A percentile compares a stretch with the other conserved stretches of the same genome.
Conservation (phyloP, 495 filamentous ascomycete genomes). For the Platismatia glauca region DNA sequence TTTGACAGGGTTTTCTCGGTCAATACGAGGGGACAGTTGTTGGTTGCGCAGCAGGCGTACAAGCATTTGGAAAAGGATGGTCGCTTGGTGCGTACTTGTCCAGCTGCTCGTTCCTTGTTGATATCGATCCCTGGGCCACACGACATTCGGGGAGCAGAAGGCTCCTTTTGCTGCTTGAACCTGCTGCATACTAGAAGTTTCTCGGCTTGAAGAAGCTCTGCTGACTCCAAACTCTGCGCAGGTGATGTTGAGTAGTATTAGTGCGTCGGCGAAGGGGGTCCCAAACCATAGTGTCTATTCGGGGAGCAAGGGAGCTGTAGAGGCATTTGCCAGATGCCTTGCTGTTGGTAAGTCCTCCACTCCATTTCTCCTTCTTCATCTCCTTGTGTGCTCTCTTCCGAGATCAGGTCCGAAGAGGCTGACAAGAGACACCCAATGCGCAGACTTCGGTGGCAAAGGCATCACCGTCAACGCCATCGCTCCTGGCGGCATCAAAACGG, state of each 20-base stretch:
- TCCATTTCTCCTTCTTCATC: not conserved
- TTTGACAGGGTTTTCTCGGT: constrained; percentile 70
- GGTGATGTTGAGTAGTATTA: constrained; percentile 31
- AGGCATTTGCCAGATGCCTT: constrained; percentile 48
- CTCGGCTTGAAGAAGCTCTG: not conserved
- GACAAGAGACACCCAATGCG: not conserved
- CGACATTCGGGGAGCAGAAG: not conserved
- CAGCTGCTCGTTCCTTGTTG: not conserved
- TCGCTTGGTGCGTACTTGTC: constrained; percentile 20
- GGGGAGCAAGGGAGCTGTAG: constrained; percentile 49
- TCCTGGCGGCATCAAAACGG: constrained; percentile 59
- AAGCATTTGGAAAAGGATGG: constrained; percentile 45
- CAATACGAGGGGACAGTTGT: constrained; percentile 73
- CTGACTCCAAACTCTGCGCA: not conserved
- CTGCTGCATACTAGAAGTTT: not conserved
- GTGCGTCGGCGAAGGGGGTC: constrained; percentile 46
- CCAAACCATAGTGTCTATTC: constrained; percentile 55
- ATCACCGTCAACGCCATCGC: constrained; percentile 60
- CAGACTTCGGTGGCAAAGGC: constrained; percentile 39
- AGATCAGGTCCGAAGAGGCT: too few relatives aligned
- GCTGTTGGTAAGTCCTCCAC: constrained; percentile 30
- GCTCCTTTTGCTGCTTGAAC: not conserved
- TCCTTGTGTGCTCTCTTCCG: too few relatives aligned
- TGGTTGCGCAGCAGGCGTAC: constrained; percentile 70
- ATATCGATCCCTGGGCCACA: not conserved